Evolutionary conservation across 257 asterid species (phyloP), one percentile per base, ranked within the genome.

Genomic region (Cinchona pubescens): DNA sequence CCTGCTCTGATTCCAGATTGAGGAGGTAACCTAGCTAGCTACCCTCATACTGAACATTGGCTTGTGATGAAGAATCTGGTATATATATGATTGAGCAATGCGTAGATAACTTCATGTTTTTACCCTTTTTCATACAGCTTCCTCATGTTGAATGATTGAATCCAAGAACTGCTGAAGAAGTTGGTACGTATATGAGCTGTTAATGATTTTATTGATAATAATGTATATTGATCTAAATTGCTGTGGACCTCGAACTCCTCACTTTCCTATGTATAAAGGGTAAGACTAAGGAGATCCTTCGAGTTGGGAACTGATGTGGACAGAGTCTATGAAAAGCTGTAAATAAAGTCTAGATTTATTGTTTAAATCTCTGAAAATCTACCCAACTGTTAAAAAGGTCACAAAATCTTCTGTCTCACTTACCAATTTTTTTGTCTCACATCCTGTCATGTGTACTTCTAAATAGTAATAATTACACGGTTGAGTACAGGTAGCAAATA

Each of bases 151-250:
- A 7, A 51, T 19, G 5, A 27, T 51, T 51, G 59, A 7, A 51
- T 19, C 30, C 62, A 56, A 49, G 23, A 48, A 14, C 56, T 49
- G 56, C 18, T 49, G 5, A 21, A 59, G 64, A 25, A 58, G 35
- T 25, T 58, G 35, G 35, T 25, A 16, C 56, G 56, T 49, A 46
- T 2, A 46, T 43, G 73, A 45, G 73, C 73, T 69, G 73, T 60
- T 27, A 16, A 46, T 69, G 73, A 69, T 29, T 27, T 32, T 40
- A 29, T 2, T 56, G 4, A 67, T 12, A 43, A 65, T 8, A 3
- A 38, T 3, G 42, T 3, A 2, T 35, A 11, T 14, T 67, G 2
- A 56, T 34, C 46, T 27, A 21, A 37, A n/a, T 10, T 5, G 32
- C 70, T 18, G 38, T 43, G 72, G 43, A 68, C 60, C 73, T 45